These are phyloP conservation scores for Ophiobolus disseminans DNA, from an alignment of 2,329 filamentous ascomycete genomes.

Conservation along the genomic window DNA sequence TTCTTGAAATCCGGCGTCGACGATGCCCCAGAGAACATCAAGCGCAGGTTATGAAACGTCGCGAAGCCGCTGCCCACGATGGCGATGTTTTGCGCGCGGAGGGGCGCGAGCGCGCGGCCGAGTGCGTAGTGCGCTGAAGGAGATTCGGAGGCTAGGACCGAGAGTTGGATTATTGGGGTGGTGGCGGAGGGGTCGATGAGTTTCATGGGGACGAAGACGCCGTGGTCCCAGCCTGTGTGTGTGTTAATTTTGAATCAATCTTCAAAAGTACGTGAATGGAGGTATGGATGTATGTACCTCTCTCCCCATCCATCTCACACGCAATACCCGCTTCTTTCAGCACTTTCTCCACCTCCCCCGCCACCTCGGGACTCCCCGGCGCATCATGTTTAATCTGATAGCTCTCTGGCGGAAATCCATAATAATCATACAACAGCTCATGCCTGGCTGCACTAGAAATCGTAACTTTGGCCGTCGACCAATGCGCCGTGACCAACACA, in stretches of 20 bases:
- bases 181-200: conserved; percentile 61
- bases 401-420: conserved; percentile 63
- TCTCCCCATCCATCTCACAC: conserved; percentile 36
- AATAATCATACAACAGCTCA: conserved; percentile 65
- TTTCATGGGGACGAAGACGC: conserved; percentile 65
- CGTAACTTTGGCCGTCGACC: conserved; percentile 58
- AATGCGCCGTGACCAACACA: conserved; percentile 66
- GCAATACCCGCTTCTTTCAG: conserved; percentile 57
- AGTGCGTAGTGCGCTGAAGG: conserved; percentile 59
- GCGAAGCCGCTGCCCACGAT: conserved; percentile 68
- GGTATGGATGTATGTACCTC: conserved; percentile 32
- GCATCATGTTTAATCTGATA: conserved; percentile 66
- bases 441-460: conserved; percentile 60
- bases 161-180: conserved; percentile 65
- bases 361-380: conserved; percentile 62
- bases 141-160: conserved; percentile 61
- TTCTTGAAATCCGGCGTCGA: conserved; percentile 39
- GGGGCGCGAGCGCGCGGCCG: conserved; percentile 59
- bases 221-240: conserved; percentile 63
- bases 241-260: not conserved
- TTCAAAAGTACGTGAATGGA: too few species aligned
- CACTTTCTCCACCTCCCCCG: conserved; percentile 56
- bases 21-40: conserved; percentile 51
- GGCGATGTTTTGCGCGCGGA: conserved; percentile 63
- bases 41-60: conserved; percentile 62